Conservation (phyloP, 2,329 filamentous ascomycete species). For the Colletotrichum ledebouriae region DNA sequence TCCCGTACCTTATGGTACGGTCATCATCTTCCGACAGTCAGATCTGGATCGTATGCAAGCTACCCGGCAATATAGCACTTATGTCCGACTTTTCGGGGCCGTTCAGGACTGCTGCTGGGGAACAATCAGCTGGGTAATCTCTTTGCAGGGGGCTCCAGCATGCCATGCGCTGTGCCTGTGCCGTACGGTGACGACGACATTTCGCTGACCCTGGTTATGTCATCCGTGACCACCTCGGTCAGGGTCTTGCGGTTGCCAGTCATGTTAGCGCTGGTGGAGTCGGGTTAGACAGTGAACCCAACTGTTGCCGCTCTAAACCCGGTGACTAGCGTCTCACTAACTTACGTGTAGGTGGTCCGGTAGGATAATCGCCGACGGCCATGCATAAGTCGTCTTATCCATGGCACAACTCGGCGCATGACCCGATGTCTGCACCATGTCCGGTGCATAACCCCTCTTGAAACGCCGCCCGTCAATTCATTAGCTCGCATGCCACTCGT, state of each 20-base stretch:
- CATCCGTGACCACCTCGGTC: background rate
- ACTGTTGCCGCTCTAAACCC: background rate
- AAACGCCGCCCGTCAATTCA: background rate
- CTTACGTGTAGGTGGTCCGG: too few species aligned
- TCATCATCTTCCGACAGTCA: background rate
- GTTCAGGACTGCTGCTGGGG: background rate
- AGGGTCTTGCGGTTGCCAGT: background rate
- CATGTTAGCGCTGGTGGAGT: slow-evolving; percentile 1
- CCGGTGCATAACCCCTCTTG: too few species aligned
- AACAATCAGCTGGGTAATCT: background rate
- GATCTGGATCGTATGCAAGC: background rate
- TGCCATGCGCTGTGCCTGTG: too few species aligned
- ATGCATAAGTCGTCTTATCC: slow-evolving; percentile 7
- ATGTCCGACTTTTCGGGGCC: background rate
- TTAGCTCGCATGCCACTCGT: background rate
- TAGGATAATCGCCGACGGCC: background rate
- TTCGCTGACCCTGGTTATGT: slow-evolving; percentile 2
- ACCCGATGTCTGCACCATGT: background rate
- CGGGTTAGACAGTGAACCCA: background rate
- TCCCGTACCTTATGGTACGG: background rate
- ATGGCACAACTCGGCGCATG: background rate
- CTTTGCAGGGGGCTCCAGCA: background rate
- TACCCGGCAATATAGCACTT: background rate
- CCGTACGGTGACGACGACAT: slow-evolving; percentile 5
- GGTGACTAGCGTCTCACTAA: too few species aligned